A percentile compares a stretch with the other conserved stretches of the same genome.
These are phyloP conservation scores for Poa annua DNA, from an alignment of 176 grass and related monocot species.

Conservation along the genomic window DNA sequence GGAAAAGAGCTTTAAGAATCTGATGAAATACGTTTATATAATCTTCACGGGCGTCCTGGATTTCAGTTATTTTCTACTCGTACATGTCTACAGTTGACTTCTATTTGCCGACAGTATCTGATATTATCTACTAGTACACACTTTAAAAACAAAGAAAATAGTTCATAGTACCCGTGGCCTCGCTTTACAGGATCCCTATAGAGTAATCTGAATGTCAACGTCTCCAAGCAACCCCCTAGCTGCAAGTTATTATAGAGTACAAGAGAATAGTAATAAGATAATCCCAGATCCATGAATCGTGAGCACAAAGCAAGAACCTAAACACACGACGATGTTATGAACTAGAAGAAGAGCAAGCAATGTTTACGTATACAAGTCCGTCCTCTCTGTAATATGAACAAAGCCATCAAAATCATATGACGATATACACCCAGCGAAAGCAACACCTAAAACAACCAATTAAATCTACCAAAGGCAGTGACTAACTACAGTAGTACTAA, in stretches of 20 bases:
- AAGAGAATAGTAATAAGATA: neutral
- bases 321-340: neutral
- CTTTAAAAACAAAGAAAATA: neutral
- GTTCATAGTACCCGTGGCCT: neutral
- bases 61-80: neutral
- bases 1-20: neutral
- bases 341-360: neutral
- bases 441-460: neutral
- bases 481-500: slow-evolving; percentile 10
- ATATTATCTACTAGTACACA: neutral
- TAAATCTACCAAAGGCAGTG: neutral
- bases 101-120: neutral
- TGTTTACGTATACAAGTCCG: neutral
- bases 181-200: too few species aligned
- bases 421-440: neutral
- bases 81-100: neutral
- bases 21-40: neutral
- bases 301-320: slow-evolving; percentile 17
- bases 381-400: neutral
- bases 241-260: neutral
- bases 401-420: slow-evolving; percentile 11
- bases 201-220: neutral
- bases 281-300: neutral
- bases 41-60: neutral
- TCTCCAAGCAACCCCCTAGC: neutral